Evolutionary conservation across 176 grass and related monocot genomes (phyloP).

Genomic region (Puccinellia tenuiflora): DNA sequence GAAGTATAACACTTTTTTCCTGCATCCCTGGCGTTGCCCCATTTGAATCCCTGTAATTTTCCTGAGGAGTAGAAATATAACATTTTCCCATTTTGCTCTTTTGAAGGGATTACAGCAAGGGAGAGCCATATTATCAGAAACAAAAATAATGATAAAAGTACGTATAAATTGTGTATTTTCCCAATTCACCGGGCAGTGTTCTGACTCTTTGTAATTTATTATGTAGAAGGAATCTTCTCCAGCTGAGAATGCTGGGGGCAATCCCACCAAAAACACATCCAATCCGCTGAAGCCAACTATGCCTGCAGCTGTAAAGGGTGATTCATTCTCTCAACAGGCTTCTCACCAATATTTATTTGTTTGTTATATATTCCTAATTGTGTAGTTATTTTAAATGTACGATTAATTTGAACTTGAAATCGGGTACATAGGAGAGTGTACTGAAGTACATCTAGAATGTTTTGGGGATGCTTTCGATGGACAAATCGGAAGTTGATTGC

Average conservation of each 20-base stretch:
- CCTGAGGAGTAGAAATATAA: background rate
- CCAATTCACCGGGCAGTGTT: background rate
- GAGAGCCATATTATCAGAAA: background rate
- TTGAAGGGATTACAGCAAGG: slow-evolving; percentile 9
- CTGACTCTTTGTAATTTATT: background rate
- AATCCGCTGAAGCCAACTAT: background rate
- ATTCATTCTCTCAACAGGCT: background rate
- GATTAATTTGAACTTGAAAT: too few species aligned
- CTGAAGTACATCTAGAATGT: too few species aligned
- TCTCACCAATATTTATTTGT: background rate
- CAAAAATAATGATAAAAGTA: slow-evolving; percentile 13
- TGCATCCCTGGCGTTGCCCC: too few species aligned
- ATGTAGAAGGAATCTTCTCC: background rate
- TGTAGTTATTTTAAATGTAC: too few species aligned
- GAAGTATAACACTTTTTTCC: background rate
- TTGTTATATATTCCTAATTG: too few species aligned
- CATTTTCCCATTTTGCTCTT: background rate
- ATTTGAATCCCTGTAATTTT: too few species aligned
- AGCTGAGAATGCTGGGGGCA: background rate
- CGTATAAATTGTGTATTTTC: background rate
- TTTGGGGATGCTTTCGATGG: too few species aligned
- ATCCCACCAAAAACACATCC: background rate
- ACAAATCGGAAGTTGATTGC: too few species aligned
- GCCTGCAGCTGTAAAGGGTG: background rate
- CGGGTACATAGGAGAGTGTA: too few species aligned